A percentile compares a stretch with the other conserved stretches of the same genome.
Evolutionary conservation across 2,329 filamentous ascomycete species (phyloP).

Genomic region (Pseudogymnoascus sp.): DNA sequence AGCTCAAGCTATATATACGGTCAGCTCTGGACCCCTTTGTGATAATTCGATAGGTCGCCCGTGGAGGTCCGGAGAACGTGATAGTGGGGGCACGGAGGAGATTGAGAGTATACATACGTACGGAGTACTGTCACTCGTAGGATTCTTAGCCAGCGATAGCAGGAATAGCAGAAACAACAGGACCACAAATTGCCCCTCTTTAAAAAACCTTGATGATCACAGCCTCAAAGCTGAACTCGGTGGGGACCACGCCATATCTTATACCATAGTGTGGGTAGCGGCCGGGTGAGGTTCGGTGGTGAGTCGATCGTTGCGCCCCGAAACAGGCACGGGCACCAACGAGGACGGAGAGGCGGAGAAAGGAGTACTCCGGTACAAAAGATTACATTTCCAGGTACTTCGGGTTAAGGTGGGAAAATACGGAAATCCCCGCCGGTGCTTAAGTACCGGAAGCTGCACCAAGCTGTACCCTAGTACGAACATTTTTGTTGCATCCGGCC

Average conservation of each 20-base stretch:
- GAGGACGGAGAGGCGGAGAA: background rate
- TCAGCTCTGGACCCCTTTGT: slow-evolving; percentile 3
- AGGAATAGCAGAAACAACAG: background rate
- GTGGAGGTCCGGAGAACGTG: background rate
- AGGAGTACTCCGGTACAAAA: background rate
- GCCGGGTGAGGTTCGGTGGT: background rate
- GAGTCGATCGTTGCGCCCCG: slow-evolving; percentile 2
- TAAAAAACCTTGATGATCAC: slow-evolving; percentile 5
- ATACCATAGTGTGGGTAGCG: background rate
- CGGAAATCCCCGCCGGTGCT: background rate
- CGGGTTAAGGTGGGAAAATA: background rate
- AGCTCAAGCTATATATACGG: background rate
- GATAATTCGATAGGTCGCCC: background rate
- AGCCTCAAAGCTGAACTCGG: background rate
- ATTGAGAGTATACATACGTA: background rate
- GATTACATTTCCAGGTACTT: background rate
- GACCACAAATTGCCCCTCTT: background rate
- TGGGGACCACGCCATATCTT: slow-evolving; percentile 4
- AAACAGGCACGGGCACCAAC: slow-evolving; percentile 6
- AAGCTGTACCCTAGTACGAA: background rate
- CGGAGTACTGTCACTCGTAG: background rate
- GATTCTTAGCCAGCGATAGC: too few relatives aligned
- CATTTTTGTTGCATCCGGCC: background rate
- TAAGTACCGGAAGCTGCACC: background rate
- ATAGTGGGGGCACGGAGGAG: background rate